Evolutionary conservation across 257 asterid genomes (phyloP), one percentile per base, ranked within the genome.

Genomic region (Solanum pimpinellifolium): DNA sequence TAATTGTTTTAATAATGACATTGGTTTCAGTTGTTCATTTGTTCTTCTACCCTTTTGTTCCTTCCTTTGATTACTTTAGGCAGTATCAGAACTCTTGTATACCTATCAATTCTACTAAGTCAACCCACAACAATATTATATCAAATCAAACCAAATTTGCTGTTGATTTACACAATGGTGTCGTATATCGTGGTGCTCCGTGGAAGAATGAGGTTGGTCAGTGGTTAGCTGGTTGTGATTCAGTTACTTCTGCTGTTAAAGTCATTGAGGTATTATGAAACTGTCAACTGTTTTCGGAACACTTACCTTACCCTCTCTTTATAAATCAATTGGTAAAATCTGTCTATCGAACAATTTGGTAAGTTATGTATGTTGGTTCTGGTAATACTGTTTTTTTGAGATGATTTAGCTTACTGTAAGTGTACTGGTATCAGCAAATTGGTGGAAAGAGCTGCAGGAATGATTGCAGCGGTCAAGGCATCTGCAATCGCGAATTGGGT

Each of bases 171-270:
- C 97, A 91, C 81, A 91, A 93, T 89, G 95, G 96, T 65, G 98
- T 97, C 75, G 88, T 92, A 65, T 94, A 95, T 84, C 93, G 91
- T 46, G 95, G 93, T 88, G 98, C 98, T 87, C 99, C 99, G 5
- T 97, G 99, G 99, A 95, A 93, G 89, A 94, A 95, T 85, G 94
- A 92, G 90, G 89, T 97, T 82, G 99, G 99, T 49, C 91, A 93
- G 66, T 97, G 99, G 99, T 88, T 97, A 88, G 94, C 97, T 59
- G 97, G 96, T 11, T 97, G 99, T 85, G 92, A 93, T 69, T 70
- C 93, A 21, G 93, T 88, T 46, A 62, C 86, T 47, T 73, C 87
- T n/a, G 88, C 91, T 18, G 93, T 94, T 74, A 89, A 91, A 86
- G 88, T 97, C 56, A 86, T 90, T 31, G 99, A 97, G 99, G 99